phyloP scores from a whole-genome alignment of 2,329 filamentous ascomycete species.

The Sclerotinia sclerotiorum region DNA sequence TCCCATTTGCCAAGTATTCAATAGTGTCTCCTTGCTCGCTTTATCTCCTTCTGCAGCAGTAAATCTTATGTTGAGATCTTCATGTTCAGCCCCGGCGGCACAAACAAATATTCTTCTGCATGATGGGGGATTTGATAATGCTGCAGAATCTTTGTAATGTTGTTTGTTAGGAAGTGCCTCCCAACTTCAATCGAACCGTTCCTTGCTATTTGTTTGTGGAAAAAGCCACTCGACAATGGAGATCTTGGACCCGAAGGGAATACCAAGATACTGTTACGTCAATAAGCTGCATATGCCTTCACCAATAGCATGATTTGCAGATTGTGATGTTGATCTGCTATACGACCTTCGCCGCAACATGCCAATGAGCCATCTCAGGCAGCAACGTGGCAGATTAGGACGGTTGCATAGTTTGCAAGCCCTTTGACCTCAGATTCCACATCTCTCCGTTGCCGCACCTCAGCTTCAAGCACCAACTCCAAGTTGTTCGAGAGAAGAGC shows the following conservation, averaged over 20 bases:
- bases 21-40: not conserved
- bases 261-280: not conserved
- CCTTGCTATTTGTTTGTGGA: not conserved
- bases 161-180: constrained; percentile 11
- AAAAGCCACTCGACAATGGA: not conserved
- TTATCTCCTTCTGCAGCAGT: not conserved
- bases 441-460: not conserved
- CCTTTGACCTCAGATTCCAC: not conserved
- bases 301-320: not conserved
- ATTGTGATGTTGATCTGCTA: too few species aligned
- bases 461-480: not conserved
- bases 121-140: not conserved
- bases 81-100: not conserved
- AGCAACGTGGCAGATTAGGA: not conserved
- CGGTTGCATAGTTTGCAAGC: not conserved
- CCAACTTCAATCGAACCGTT: constrained; percentile 1
- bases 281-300: not conserved
- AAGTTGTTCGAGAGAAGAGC: not conserved
- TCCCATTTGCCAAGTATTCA: not conserved
- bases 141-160: constrained; percentile 3
- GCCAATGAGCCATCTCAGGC: not conserved
- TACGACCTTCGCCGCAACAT: not conserved
- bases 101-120: not conserved
- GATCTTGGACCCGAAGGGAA: not conserved
- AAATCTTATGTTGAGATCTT: not conserved